Evolutionary conservation across 208 protist species (phyloP).

Genomic region (Herpetomonas tarakana): DNA sequence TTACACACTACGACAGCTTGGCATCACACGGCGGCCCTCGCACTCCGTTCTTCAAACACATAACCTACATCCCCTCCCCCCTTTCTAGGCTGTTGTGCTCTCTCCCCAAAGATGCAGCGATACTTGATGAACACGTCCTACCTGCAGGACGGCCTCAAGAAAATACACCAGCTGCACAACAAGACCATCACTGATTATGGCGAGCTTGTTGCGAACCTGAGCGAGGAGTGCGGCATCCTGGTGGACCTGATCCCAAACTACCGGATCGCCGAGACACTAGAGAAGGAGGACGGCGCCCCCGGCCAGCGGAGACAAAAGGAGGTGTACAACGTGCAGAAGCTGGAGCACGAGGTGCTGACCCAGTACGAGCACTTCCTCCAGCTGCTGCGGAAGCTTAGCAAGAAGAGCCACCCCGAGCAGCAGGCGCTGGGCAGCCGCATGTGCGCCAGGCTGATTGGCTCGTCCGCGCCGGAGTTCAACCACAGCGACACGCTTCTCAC

Average conservation of each 20-base stretch:
- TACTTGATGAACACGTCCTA: slow-evolving; percentile 94
- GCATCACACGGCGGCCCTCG: too few relatives aligned
- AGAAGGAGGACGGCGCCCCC: slow-evolving; percentile 72
- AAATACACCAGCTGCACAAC: slow-evolving; percentile 79
- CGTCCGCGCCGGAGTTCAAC: slow-evolving; percentile 86
- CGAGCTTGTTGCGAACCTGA: slow-evolving; percentile 82
- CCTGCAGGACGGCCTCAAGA: slow-evolving; percentile 77
- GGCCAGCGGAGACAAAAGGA: slow-evolving; percentile 86
- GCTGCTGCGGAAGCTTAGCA: slow-evolving; percentile 79
- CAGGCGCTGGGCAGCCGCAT: slow-evolving; percentile 91
- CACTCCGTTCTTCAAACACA: too few relatives aligned
- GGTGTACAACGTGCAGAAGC: slow-evolving; percentile 87
- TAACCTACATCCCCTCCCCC: too few relatives aligned
- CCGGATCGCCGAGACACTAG: slow-evolving; percentile 79
- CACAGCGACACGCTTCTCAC: slow-evolving; percentile 79
- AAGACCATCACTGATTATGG: slow-evolving; percentile 77
- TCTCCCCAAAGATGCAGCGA: slow-evolving; percentile 81
- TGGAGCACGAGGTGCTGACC: slow-evolving; percentile 88
- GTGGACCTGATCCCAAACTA: slow-evolving; percentile 88
- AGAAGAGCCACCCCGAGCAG: slow-evolving; percentile 89
- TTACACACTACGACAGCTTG: too few relatives aligned
- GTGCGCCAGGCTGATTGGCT: slow-evolving; percentile 61
- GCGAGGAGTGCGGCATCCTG: slow-evolving; percentile 83
- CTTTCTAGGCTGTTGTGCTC: too few relatives aligned
- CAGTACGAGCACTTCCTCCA: slow-evolving; percentile 93